Evolutionary conservation across 176 grass and related monocot genomes (phyloP), one percentile per base, ranked within the genome.

Genomic region (Phyllostachys edulis): DNA sequence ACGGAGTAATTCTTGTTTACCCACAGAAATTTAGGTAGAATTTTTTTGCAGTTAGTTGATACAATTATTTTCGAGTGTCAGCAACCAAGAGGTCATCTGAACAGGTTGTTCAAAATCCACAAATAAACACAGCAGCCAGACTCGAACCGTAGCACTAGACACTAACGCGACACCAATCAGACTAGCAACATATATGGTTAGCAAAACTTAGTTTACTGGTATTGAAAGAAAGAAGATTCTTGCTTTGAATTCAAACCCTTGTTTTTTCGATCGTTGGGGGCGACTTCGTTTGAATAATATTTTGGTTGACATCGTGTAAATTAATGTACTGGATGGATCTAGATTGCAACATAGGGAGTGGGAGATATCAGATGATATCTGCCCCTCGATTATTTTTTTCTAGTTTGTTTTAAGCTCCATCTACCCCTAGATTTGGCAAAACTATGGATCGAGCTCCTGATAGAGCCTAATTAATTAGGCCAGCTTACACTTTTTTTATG

Each of bases 301-400:
- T 83, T 52, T 67, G 60, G 59, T 90, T 90, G 88, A 83, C 88
- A 74, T 85, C 37, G 2, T 41, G 42, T 15, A 67, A n/a, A n/a
- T 29, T 29, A 1, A 34, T 73, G 36, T 62, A 44, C 37, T 59
- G 17, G 64, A 67, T 39, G 47, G 66, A 82, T 73, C 47, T 49
- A 34, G 76, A 80, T 68, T 60, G 59, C 38, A 54, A 66, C 34
- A 12, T 20, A 46, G 26, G 41, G 5, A n/a, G n/a, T n/a, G n/a
- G n/a, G n/a, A n/a, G n/a, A n/a, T 23, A 66, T 36, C 17, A 61
- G 4, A 77, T 52, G 12, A 24, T 32, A 17, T 29, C 41, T 64
- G 59, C 55, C 13, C 2, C 50, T 18, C 7, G 0, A 52, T 18
- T 18, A n/a, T n/a, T 52, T 47, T 47, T 4, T 47, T 41, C n/a